A percentile compares a stretch with the other conserved stretches of the same genome.
phyloP scores from a whole-genome alignment of 2,329 filamentous ascomycete genomes.

The Thyridium curvatum region DNA sequence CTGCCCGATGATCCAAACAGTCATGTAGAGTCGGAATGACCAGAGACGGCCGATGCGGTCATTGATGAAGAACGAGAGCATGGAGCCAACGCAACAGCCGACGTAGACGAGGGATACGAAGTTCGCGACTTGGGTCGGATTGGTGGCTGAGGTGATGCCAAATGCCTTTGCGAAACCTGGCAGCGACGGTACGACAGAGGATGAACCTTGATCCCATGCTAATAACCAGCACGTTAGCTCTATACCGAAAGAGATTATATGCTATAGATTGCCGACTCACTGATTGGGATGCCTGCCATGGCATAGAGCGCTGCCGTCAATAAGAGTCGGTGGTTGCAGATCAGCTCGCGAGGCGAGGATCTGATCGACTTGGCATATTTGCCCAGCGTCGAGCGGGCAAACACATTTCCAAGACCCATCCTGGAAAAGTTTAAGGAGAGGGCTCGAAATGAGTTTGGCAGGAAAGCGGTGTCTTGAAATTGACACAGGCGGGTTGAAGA shows the following conservation, averaged over 20 bases:
- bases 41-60: constrained; percentile 30
- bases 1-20: constrained; percentile 25
- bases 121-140: constrained; percentile 7
- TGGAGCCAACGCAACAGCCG: constrained; percentile 14
- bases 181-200: constrained; percentile 6
- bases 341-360: constrained; percentile 11
- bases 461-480: too few species aligned
- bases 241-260: too few species aligned
- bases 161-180: constrained; percentile 8
- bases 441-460: too few species aligned
- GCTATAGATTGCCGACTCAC: too few species aligned
- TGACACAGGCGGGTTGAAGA: too few species aligned
- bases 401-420: too few species aligned
- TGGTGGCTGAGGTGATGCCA: constrained; percentile 8
- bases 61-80: constrained; percentile 28
- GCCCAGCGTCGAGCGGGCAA: neutral
- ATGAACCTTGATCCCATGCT: constrained; percentile 10
- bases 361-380: constrained; percentile 10
- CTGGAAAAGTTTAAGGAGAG: too few species aligned
- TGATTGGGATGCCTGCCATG: constrained; percentile 14
- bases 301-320: constrained; percentile 12
- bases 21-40: constrained; percentile 29
- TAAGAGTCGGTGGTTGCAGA: constrained; percentile 9
- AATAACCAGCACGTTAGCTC: too few species aligned
- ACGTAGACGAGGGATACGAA: constrained; percentile 9